Evolutionary conservation across 2,329 filamentous ascomycete genomes (phyloP).

Genomic region (Corinectria fuckeliana): DNA sequence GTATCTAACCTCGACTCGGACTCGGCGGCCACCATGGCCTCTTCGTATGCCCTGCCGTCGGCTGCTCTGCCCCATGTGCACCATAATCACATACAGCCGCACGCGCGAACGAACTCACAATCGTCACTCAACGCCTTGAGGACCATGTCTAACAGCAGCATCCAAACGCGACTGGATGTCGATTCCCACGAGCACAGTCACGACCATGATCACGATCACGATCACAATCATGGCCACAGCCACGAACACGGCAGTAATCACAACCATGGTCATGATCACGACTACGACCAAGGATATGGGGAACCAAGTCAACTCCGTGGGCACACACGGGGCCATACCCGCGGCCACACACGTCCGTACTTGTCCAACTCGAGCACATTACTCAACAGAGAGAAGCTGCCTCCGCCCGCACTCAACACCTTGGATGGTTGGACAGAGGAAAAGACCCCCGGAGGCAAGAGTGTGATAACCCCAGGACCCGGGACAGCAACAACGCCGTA

Average conservation of each 20-base stretch:
- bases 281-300: conserved; percentile 27
- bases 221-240: conserved; percentile 27
- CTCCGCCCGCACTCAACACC: conserved; percentile 43
- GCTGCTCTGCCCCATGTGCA: conserved; percentile 57
- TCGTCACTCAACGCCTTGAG: conserved; percentile 49
- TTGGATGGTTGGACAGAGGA: conserved; percentile 51
- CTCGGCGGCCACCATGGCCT: conserved; percentile 49
- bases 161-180: conserved; percentile 42
- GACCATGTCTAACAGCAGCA: conserved; percentile 43
- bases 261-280: conserved; percentile 26
- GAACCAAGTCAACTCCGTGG: conserved; percentile 30
- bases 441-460: conserved; percentile 49
- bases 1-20: conserved; percentile 4
- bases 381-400: conserved; percentile 40
- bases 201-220: conserved; percentile 41
- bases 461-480: conserved; percentile 45
- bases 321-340: conserved; percentile 32
- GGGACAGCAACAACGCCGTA: conserved; percentile 39
- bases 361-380: conserved; percentile 40
- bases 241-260: conserved; percentile 27
- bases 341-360: conserved; percentile 41
- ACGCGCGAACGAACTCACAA: conserved; percentile 48
- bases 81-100: conserved; percentile 50
- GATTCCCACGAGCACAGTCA: conserved; percentile 41
- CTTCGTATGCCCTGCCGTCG: conserved; percentile 61